phyloP scores from a whole-genome alignment of 2,329 filamentous ascomycete species.

The Cytospora chrysosperma region DNA sequence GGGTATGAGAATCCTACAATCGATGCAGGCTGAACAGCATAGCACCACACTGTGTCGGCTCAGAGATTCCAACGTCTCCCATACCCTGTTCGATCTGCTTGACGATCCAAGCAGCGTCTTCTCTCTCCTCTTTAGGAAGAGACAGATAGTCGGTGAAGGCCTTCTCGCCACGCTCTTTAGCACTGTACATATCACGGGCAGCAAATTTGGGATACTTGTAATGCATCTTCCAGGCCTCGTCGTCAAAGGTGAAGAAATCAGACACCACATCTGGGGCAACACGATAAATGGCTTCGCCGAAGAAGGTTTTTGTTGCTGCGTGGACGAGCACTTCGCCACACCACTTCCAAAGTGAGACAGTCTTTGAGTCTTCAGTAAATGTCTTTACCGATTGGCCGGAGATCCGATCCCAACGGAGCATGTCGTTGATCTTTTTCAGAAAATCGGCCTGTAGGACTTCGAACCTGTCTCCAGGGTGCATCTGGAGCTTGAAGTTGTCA shows the following conservation, averaged over 20 bases:
- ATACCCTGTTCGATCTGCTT: conserved; percentile 1
- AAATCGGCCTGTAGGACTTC: background rate
- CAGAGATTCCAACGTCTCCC: background rate
- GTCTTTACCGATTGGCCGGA: background rate
- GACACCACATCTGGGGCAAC: background rate
- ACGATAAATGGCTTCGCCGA: background rate
- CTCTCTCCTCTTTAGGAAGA: conserved; percentile 4
- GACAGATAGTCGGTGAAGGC: conserved; percentile 1
- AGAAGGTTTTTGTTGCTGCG: conserved; percentile 2
- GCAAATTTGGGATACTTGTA: conserved; percentile 10
- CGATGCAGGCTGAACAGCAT: conserved; percentile 1
- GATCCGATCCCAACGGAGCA: conserved; percentile 4
- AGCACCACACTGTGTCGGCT: no score
- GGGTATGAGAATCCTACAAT: background rate
- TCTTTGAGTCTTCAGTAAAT: background rate
- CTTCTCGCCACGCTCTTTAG: background rate
- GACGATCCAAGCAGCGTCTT: conserved; percentile 3
- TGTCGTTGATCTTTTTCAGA: conserved; percentile 1
- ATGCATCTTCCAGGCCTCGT: conserved; percentile 11
- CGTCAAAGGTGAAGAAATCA: conserved; percentile 8
- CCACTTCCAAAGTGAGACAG: conserved; percentile 4
- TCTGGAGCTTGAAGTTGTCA: no score
- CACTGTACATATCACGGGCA: background rate
- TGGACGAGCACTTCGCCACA: background rate
- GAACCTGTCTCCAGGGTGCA: conserved; percentile 10